Evolutionary conservation across 2,329 filamentous ascomycete genomes (phyloP).

Genomic region (Sordariomycetes sp.): DNA sequence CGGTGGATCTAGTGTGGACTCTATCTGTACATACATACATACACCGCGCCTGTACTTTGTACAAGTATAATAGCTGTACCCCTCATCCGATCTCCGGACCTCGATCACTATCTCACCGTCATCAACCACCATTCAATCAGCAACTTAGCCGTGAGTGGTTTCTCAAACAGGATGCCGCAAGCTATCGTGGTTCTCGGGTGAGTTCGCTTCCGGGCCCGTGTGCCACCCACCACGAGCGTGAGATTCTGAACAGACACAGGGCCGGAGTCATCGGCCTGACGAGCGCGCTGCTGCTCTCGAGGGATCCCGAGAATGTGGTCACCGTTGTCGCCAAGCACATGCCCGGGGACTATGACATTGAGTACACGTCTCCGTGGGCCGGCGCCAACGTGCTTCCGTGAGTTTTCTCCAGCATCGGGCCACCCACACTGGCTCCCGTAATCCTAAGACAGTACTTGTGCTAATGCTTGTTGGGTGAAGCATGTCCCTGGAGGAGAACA

Average conservation of each 20-base stretch:
- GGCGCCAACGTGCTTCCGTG: slow-evolving; percentile 72
- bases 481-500: slow-evolving; percentile 30
- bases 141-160: not conserved
- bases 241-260: slow-evolving; percentile 11
- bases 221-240: not conserved
- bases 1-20: not conserved
- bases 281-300: slow-evolving; percentile 35
- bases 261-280: slow-evolving; percentile 43
- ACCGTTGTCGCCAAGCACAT: slow-evolving; percentile 79
- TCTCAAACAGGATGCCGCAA: not conserved
- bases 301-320: slow-evolving; percentile 33
- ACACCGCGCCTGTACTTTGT: not conserved
- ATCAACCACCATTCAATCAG: not conserved
- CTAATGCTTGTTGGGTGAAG: slow-evolving; percentile 14
- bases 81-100: not conserved
- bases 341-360: slow-evolving; percentile 85
- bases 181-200: slow-evolving; percentile 4
- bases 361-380: slow-evolving; percentile 85
- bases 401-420: slow-evolving; percentile 18
- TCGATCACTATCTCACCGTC: too few relatives aligned
- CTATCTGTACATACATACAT: not conserved
- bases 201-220: not conserved
- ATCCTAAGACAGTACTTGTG: not conserved
- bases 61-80: not conserved
- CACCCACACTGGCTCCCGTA: not conserved